Evolutionary conservation across 371 early-diverging fungal species (phyloP), one percentile per base, ranked within the genome.

Genomic region (Batrachochytrium dendrobatidis): DNA sequence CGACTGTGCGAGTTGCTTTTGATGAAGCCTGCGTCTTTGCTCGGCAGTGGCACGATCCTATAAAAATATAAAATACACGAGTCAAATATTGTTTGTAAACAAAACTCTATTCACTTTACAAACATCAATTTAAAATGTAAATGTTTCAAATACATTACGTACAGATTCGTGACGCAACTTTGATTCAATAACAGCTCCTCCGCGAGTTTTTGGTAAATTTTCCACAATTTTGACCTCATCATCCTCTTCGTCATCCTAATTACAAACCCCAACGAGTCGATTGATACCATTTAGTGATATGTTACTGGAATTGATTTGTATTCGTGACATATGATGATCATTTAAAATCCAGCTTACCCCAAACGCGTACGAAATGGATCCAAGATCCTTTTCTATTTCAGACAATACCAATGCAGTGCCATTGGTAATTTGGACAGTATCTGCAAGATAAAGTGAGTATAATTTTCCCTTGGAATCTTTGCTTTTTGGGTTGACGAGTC

Each of bases 391-490:
- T 60, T 82, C 84, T 54, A 85, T 84, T 17, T 82, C 80, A 0
- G 98, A 93, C 56, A 94, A 63, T 7, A 86, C 63, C 5, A 79
- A 63, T 29, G 91, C 77, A 0, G 64, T 71, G 25, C 80, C 84
- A 18, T 76, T 65, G 1, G 82, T 82, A 7, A 95, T 83, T 22
- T 82, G 76, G 18, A 94, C 73, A 0, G 92, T 91, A 69, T 98
- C 97, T 24, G 85, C 75, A 32, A 96, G 58, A 53, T 87, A 76
- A 56, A 95, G 74, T 6, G 96, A 81, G 64, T 95, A 96, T 1
- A 78, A 81, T 63, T 87, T 84, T 53, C 79, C 76, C 32, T 77
- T 67, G 24, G 81, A 67, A 59, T 94, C 92, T 0, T 69, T 62
- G 22, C 86, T 79, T 6, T 64, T 66, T 4, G 85, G 71, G 62